Evolutionary conservation across 192 early-diverging fungal genomes (phyloP), one percentile per base, ranked within the genome.

Genomic region (Entomortierella parvispora): DNA sequence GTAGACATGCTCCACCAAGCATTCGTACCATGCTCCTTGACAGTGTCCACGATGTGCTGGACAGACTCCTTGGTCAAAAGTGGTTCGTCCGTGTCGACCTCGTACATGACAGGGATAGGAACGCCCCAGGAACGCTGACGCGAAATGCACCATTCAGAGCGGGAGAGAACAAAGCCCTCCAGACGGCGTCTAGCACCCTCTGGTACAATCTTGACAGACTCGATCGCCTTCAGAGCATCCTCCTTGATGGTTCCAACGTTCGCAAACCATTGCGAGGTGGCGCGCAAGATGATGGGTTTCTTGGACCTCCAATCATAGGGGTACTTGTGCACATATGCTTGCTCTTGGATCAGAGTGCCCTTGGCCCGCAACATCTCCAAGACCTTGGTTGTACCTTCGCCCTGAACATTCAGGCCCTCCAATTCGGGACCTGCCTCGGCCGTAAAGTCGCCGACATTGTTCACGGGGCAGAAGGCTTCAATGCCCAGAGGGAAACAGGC

Each of bases 241-340:
- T 87, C 72, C 65, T 91, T 89, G 34, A 94, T 79, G 14, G 81
- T 76, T 23, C 83, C 83, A 3, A 94, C 79, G 44, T 92, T 88
- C 15, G 91, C 91, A 82, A 94, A 94, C 93, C 93, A 94, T 76
- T 94, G 93, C 37, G 90, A 86, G 8, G 93, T 94, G 9, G 93
- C 91, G 42, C 93, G 68, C n/a, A 86, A 82, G 62, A 94, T 93
- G 46, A 94, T 86, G 3, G 93, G 93, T 57, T 89, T 80, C 63
- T 94, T 94, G 62, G 91, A 91, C 25, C 93, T 86, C 93, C 93
- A 94, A 83, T 94, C 93, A 54, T 93, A 94, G 7, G 91, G 93
- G 60, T 93, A 94, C 68, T 90, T 93, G 72, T 94, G 93, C 11
- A 66, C 80, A 58, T 89, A 87, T 23, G 66, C 72, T 32, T 83